Percentiles rank a stretch among this genome's conserved stretches.
Evolutionary conservation across 2,329 filamentous ascomycete species (phyloP).

Genomic region (Pestalotiopsis sp.): DNA sequence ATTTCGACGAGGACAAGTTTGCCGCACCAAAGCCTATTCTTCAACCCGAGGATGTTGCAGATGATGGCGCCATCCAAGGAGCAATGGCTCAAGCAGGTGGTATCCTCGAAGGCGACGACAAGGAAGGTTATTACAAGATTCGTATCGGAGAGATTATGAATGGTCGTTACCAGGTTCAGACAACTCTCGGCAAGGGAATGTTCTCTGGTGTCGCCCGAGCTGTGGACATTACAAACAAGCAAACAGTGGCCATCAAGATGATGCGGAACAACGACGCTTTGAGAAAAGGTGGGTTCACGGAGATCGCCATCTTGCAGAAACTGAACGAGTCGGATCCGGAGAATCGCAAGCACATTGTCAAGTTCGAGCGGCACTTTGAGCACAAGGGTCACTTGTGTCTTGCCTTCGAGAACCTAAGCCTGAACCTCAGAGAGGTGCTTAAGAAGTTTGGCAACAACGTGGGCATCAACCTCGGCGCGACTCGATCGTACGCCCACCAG

Average conservation of each 20-base stretch:
- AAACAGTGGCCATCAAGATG: conserved; percentile 93
- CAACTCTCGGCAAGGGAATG: conserved; percentile 89
- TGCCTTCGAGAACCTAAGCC: conserved; percentile 91
- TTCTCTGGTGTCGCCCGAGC: conserved; percentile 96
- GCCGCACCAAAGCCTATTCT: conserved; percentile 48
- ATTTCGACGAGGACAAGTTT: conserved; percentile 70
- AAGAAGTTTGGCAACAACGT: conserved; percentile 96
- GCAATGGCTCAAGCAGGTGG: conserved; percentile 57
- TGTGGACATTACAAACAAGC: conserved; percentile 72
- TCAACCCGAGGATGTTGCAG: conserved; percentile 39
- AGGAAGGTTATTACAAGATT: conserved; percentile 95
- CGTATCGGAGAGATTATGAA: conserved; percentile 90
- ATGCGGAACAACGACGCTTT: conserved; percentile 96
- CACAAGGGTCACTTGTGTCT: conserved; percentile 96
- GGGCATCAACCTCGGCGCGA: conserved; percentile 86
- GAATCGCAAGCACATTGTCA: conserved; percentile 89
- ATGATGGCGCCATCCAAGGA: conserved; percentile 50
- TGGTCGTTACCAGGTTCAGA: conserved; percentile 85
- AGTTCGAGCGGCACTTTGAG: conserved; percentile 84
- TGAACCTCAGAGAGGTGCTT: conserved; percentile 90
- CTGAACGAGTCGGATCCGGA: conserved; percentile 84
- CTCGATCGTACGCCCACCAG: conserved; percentile 88
- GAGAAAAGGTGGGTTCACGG: conserved; percentile 87
- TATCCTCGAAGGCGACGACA: conserved; percentile 90
- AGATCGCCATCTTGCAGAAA: conserved; percentile 90